Conservation (phyloP, 1,284 basidiomycete genomes). For the Sanghuangporus weigelae region DNA sequence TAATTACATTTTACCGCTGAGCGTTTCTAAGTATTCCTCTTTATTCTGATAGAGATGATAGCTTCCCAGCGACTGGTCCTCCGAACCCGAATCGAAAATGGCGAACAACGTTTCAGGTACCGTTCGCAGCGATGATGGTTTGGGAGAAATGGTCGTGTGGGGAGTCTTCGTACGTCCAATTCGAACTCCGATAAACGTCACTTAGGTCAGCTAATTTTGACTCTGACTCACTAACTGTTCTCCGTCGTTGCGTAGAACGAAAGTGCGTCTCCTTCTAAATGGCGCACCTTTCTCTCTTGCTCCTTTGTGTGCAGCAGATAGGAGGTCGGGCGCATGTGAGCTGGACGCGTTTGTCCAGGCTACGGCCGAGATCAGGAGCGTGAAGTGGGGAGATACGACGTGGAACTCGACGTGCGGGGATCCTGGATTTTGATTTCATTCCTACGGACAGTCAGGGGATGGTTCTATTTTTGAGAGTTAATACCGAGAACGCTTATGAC, state of each 20-base stretch:
- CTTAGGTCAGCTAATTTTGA: neutral
- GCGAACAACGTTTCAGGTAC: constrained; percentile 38
- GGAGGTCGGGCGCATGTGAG: constrained; percentile 34
- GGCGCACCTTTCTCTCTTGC: constrained; percentile 36
- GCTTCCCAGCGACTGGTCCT: constrained; percentile 26
- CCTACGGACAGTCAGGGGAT: neutral
- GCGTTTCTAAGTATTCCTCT: neutral
- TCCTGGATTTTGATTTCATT: constrained; percentile 18
- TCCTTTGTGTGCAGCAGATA: constrained; percentile 25
- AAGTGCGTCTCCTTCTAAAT: constrained; percentile 42
- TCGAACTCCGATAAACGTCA: constrained; percentile 2
- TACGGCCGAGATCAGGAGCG: constrained; percentile 27
- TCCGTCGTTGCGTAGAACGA: constrained; percentile 30
- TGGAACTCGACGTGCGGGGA: constrained; percentile 37
- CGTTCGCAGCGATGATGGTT: constrained; percentile 41
- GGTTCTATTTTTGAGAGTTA: too few species aligned
- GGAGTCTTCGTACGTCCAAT: constrained; percentile 24
- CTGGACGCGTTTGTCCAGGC: constrained; percentile 32
- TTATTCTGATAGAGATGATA: constrained; percentile 21
- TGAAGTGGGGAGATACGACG: constrained; percentile 29
- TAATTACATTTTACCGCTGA: neutral
- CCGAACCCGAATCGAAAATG: constrained; percentile 31
- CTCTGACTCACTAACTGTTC: neutral
- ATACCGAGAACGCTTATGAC: too few species aligned
- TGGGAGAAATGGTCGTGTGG: constrained; percentile 41